phyloP scores from a whole-genome alignment of 257 asterid genomes.

The Primulina huaijiensis region DNA sequence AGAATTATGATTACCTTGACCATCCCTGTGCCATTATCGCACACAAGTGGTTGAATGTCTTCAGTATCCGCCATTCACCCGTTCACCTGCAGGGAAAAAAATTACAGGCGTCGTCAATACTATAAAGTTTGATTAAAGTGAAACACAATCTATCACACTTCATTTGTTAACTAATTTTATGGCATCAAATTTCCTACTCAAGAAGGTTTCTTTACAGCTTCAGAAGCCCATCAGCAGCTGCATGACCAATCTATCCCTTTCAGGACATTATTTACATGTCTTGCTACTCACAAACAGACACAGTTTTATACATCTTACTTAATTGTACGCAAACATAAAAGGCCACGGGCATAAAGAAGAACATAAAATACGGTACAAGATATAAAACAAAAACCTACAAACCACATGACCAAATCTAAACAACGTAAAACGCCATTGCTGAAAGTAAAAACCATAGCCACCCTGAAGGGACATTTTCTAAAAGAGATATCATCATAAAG shows the following conservation, averaged over 20 bases:
- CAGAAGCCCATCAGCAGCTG: neutral
- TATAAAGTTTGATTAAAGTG: neutral
- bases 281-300: neutral
- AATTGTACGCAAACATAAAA: neutral
- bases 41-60: conserved; percentile 36
- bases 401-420: neutral
- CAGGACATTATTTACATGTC: neutral
- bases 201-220: neutral
- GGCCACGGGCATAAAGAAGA: neutral
- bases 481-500: neutral
- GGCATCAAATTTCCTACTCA: neutral
- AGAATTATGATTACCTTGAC: conserved; percentile 27
- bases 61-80: conserved; percentile 33
- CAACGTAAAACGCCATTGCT: neutral
- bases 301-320: neutral
- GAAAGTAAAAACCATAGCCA: neutral
- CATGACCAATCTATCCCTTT: neutral
- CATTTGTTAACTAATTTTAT: neutral
- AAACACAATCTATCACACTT: neutral
- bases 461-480: neutral
- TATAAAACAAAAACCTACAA: neutral
- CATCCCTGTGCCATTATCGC: conserved; percentile 40
- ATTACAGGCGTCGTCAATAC: neutral
- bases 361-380: neutral
- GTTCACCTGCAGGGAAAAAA: conserved; percentile 20